Conservation (phyloP, 768 basidiomycete species). For the Gloeophyllum trabeum region DNA sequence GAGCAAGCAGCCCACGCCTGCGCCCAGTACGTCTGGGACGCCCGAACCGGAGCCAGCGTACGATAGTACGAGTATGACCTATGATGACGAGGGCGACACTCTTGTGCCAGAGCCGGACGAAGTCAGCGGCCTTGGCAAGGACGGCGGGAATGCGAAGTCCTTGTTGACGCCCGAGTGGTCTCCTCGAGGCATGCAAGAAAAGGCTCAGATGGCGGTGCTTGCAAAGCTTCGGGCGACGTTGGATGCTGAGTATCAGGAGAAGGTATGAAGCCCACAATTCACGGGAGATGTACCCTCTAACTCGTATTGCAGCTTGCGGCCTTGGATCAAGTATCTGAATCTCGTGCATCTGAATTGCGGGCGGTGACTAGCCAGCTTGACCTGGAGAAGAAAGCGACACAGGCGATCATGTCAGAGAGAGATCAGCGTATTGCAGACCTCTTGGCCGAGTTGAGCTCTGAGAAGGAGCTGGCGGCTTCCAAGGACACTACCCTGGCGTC, state of each 20-base stretch:
- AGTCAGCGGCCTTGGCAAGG: neutral
- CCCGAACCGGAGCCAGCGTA: constrained; percentile 3
- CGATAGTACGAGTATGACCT: constrained; percentile 8
- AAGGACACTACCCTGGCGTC: neutral
- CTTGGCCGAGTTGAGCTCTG: neutral
- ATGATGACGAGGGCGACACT: constrained; percentile 10
- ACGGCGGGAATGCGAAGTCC: neutral
- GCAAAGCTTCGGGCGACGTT: no score
- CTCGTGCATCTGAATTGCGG: neutral
- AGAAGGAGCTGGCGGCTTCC: neutral
- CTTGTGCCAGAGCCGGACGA: neutral
- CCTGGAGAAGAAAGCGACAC: neutral
- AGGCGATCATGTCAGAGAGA: neutral
- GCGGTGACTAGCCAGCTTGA: neutral
- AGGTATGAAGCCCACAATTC: neutral
- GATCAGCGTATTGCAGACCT: neutral
- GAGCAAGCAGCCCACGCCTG: constrained; percentile 40
- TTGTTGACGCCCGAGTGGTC: no score
- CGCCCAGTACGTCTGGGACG: constrained; percentile 24
- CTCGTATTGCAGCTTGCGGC: neutral
- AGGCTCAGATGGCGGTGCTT: no score
- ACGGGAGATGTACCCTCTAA: neutral
- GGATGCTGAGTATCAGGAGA: neutral
- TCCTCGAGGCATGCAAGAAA: no score
- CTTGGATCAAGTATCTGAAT: neutral